Base-by-base conservation (phyloP, 768 basidiomycete genomes). In the Lentinus brumalis region DNA sequence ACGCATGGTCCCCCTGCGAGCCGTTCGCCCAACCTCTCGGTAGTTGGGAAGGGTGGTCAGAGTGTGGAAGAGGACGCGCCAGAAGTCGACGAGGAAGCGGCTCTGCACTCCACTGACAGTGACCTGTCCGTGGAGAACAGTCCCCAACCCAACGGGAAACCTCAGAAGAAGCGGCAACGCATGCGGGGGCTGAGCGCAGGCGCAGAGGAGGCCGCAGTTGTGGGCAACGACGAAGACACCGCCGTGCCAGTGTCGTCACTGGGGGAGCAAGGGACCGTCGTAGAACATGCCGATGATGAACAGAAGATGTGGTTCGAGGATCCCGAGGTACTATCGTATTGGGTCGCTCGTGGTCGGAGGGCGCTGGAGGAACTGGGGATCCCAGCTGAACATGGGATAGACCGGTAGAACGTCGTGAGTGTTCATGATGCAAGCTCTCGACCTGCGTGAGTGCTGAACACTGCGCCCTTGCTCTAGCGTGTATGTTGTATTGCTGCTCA, bases 221-320 rank as follows among this genome's bases (percentile, higher is more conserved):
- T 56, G 5, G 66, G 61, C 9, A 65, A 65, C 50, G 66, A 63
- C 41, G 56, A 29, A 26, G 57, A 56, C 16, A 59, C 66, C 5
- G 42, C 38, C 2, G 38, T 38, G 1, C 16, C 32, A 5, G 53
- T n/a, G 12, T 5, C 53, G 1, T 31, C 60, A 6, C 5, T 30
- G 50, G 18, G 46, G 32, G 59, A 62, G 30, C 55, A 53, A 21
- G 42, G 31, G 21, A 41, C 16, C n/a, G 40, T n/a, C n/a, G 40
- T 42, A 29, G 55, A 50, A 21, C 21, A 7, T 8, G 10, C 11
- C 2, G 46, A 6, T 16, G 56, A 29, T 15, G 15, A 16, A 31
- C 52, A 55, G 60, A 52, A 53, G 53, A 63, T 73, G 69, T 90
- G 89, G 88, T 89, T 85, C 62, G 78, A 83, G 49, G 73, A 85